A percentile compares a stretch with the other conserved stretches of the same genome.
Conservation (phyloP, 106 monocot genomes). For the Apostasia shenzhenica region DNA sequence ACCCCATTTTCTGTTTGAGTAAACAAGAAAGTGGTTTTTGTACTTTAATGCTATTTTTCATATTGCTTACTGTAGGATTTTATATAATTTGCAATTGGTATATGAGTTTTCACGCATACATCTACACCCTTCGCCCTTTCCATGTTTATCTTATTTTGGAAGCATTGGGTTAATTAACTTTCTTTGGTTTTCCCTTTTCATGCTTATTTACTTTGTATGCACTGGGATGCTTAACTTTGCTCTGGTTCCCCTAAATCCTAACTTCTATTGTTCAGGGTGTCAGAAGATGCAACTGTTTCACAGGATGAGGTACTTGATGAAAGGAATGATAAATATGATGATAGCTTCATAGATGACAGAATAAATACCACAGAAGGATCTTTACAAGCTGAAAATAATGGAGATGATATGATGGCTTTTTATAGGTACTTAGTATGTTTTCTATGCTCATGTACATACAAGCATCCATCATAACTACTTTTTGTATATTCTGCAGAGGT, state of each 20-base stretch:
- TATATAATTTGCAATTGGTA: too few species aligned
- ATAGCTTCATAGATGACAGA: conserved; percentile 90
- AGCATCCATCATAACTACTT: too few species aligned
- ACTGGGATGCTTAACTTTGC: neutral
- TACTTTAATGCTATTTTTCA: neutral
- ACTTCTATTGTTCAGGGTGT: conserved; percentile 52
- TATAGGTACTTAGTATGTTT: conserved; percentile 51
- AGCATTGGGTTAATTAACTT: too few species aligned
- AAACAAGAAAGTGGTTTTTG: neutral
- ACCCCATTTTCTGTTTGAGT: neutral
- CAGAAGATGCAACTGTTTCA: conserved; percentile 66
- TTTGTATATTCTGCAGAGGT: too few species aligned
- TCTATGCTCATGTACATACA: too few species aligned
- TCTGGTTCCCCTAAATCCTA: neutral
- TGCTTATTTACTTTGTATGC: neutral
- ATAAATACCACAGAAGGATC: conserved; percentile 34
- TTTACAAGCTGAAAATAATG: conserved; percentile 41
- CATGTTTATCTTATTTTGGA: too few species aligned
- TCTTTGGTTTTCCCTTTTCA: neutral
- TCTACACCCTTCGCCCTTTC: too few species aligned
- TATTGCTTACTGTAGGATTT: neutral
- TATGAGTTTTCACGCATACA: too few species aligned
- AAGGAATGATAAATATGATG: conserved; percentile 59
- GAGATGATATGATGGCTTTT: conserved; percentile 76
- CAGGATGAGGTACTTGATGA: conserved; percentile 65